Conservation (phyloP, 2,329 filamentous ascomycete genomes). For the Beauveria varroae region DNA sequence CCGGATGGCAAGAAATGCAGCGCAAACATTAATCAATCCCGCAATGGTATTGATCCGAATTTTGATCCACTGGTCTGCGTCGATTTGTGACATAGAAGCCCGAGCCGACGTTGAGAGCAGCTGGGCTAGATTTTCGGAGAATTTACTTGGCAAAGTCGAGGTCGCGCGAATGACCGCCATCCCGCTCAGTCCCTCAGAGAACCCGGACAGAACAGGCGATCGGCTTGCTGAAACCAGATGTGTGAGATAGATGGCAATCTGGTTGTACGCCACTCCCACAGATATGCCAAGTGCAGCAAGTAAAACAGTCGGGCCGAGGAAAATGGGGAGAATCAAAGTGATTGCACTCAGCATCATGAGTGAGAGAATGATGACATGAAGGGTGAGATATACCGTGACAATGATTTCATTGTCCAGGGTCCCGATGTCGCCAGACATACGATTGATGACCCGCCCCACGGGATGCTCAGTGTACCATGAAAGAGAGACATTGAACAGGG, state of each 20-base stretch:
- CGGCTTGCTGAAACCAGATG: constrained; percentile 37
- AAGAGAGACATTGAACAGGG: constrained; percentile 45
- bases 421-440: constrained; percentile 50
- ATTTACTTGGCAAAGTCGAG: constrained; percentile 37
- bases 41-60: constrained; percentile 48
- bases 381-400: constrained; percentile 33
- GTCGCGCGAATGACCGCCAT: constrained; percentile 45
- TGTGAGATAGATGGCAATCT: constrained; percentile 39
- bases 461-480: constrained; percentile 50
- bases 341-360: constrained; percentile 40
- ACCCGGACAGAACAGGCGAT: constrained; percentile 50
- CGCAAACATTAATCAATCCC: constrained; percentile 41
- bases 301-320: constrained; percentile 29
- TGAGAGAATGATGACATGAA: constrained; percentile 34
- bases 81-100: constrained; percentile 32
- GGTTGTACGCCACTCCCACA: constrained; percentile 43
- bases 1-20: constrained; percentile 44
- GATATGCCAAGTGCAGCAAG: constrained; percentile 38
- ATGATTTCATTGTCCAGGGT: constrained; percentile 43
- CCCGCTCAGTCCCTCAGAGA: constrained; percentile 44
- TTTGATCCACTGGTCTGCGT: constrained; percentile 50
- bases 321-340: constrained; percentile 39
- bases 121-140: constrained; percentile 39
- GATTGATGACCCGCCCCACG: constrained; percentile 45
- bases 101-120: constrained; percentile 38